A percentile compares a stretch with the other conserved stretches of the same genome.
phyloP scores from a whole-genome alignment of 2,329 filamentous ascomycete species.

The Erysiphe pulchra region DNA sequence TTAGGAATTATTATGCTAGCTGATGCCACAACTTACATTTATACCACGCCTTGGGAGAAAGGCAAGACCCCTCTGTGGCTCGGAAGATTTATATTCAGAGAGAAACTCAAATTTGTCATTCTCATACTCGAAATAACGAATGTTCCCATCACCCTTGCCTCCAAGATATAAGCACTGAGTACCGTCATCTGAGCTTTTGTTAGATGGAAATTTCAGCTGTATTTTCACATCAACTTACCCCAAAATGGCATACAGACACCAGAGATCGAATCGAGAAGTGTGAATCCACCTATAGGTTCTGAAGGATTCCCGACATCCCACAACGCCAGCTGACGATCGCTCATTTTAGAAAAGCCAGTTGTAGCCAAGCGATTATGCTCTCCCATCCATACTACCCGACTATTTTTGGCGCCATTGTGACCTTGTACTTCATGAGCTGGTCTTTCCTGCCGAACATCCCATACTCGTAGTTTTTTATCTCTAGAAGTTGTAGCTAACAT shows the following conservation, averaged over 20 bases:
- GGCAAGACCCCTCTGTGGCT: constrained; percentile 81
- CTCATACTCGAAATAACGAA: constrained; percentile 94
- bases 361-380: constrained; percentile 91
- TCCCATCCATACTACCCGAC: constrained; percentile 86
- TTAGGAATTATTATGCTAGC: no score
- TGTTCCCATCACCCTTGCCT: constrained; percentile 95
- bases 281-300: constrained; percentile 76
- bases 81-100: constrained; percentile 88
- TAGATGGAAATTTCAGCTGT: constrained; percentile 7
- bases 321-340: constrained; percentile 79
- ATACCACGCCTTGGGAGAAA: constrained; percentile 90
- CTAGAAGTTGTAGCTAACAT: constrained; percentile 78
- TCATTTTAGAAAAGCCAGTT: constrained; percentile 95
- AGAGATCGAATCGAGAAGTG: constrained; percentile 77
- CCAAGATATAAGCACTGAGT: constrained; percentile 89
- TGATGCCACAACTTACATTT: constrained; percentile 30
- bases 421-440: constrained; percentile 63
- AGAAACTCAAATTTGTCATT: constrained; percentile 98
- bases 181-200: constrained; percentile 38
- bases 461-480: constrained; percentile 94
- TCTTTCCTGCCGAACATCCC: constrained; percentile 87
- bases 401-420: constrained; percentile 90
- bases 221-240: constrained; percentile 24
- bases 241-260: constrained; percentile 99
- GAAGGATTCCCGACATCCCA: constrained; percentile 69